Conservation (phyloP, 352 stramenopile species). For the Phytopythium litorale region DNA sequence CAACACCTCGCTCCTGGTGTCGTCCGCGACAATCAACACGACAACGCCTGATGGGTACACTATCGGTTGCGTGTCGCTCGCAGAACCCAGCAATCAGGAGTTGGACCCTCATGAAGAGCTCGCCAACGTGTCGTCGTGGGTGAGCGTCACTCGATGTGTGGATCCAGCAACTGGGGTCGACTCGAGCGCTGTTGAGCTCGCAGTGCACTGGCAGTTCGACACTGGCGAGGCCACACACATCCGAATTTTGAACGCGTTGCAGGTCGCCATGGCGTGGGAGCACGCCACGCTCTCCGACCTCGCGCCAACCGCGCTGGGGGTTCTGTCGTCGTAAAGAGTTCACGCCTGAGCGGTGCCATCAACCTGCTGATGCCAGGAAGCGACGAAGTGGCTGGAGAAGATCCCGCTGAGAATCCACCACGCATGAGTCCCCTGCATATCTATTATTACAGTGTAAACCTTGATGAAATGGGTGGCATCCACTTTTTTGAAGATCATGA, state of each 20-base stretch:
- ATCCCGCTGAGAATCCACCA: too few relatives aligned
- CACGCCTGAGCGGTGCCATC: too few relatives aligned
- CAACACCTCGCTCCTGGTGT: not conserved
- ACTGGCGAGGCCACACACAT: not conserved
- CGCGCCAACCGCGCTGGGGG: not conserved
- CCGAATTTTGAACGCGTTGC: not conserved
- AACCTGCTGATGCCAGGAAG: too few relatives aligned
- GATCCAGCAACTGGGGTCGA: not conserved
- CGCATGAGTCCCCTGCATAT: too few relatives aligned
- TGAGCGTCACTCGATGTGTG: not conserved
- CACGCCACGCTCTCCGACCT: not conserved
- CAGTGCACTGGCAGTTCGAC: not conserved
- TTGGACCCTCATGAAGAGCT: not conserved
- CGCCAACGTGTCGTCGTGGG: not conserved
- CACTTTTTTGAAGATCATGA: not conserved
- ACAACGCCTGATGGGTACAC: not conserved
- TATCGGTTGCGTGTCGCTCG: not conserved
- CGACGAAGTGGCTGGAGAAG: too few relatives aligned
- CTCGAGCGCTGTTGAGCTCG: not conserved
- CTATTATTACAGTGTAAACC: too few relatives aligned
- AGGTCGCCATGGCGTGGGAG: not conserved
- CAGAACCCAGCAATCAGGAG: not conserved
- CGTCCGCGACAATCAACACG: not conserved
- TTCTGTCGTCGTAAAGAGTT: not conserved
- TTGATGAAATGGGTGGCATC: too few relatives aligned